A percentile compares a stretch with the other conserved stretches of the same genome.
phyloP scores from a whole-genome alignment of 345 rosid species.

The Syzygium oleosum region DNA sequence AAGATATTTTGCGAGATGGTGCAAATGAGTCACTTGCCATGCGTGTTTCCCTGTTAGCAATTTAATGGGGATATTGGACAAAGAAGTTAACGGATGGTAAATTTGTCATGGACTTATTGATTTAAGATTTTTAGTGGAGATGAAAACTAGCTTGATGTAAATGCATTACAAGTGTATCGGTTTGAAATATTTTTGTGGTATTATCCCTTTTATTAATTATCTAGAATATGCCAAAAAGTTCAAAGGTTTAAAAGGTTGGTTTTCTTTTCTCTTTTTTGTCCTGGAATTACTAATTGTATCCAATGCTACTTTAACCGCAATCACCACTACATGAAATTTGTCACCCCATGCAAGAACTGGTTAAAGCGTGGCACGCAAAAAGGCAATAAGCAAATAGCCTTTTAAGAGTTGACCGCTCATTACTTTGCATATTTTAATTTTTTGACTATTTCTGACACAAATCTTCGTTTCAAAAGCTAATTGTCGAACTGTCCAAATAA shows the following conservation, averaged over 20 bases:
- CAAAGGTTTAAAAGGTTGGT: background rate
- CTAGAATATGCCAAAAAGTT: background rate
- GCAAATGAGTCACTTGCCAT: too few relatives aligned
- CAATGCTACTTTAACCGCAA: background rate
- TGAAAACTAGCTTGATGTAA: background rate
- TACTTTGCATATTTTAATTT: background rate
- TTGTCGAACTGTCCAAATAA: background rate
- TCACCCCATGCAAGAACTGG: background rate
- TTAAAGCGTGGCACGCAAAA: background rate
- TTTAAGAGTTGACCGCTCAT: background rate
- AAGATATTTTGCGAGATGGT: too few relatives aligned
- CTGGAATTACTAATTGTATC: background rate
- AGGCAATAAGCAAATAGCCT: background rate
- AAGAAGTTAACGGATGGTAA: background rate
- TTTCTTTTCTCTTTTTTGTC: background rate
- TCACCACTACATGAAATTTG: background rate
- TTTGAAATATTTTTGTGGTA: background rate
- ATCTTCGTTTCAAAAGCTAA: background rate
- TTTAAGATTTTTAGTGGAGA: background rate
- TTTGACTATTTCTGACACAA: background rate
- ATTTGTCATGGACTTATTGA: accelerated
- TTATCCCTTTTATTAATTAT: background rate
- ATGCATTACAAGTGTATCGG: background rate
- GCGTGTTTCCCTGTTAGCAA: too few relatives aligned
- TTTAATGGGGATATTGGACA: too few relatives aligned